A percentile compares a stretch with the other conserved stretches of the same genome.
Evolutionary conservation across 2,329 filamentous ascomycete species (phyloP).

Genomic region (Hawksworthiomyces lignivorus): DNA sequence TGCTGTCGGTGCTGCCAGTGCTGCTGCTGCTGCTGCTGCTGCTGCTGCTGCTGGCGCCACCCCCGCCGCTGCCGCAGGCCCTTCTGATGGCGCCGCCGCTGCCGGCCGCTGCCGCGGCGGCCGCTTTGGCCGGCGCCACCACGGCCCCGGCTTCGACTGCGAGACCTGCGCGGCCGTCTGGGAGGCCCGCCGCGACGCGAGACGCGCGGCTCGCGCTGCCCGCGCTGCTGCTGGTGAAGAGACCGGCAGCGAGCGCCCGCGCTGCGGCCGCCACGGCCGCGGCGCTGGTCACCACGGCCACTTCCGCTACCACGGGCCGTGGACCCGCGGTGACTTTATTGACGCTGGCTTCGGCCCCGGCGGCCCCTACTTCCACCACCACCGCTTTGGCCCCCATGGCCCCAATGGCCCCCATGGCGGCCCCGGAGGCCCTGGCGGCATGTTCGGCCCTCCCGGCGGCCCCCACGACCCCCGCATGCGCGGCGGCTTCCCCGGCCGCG

Average conservation of each 20-base stretch:
- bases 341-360: constrained; percentile 16
- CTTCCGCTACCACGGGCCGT: background rate
- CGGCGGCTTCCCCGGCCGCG: constrained; percentile 8
- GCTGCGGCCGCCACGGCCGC: background rate
- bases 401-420: constrained; percentile 1
- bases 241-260: too few species aligned
- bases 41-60: background rate
- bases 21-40: background rate
- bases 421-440: constrained; percentile 7
- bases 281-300: constrained; percentile 2
- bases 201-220: background rate
- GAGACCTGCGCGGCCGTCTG: background rate
- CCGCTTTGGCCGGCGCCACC: background rate
- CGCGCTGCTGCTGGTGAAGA: background rate
- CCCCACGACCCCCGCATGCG: constrained; percentile 9
- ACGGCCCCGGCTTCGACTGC: background rate
- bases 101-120: background rate
- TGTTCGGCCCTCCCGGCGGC: constrained; percentile 8
- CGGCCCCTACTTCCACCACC: constrained; percentile 5
- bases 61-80: too few species aligned
- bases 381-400: constrained; percentile 1
- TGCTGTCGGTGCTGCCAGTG: constrained; percentile 1
- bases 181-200: background rate
- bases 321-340: constrained; percentile 1
- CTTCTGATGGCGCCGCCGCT: background rate